Evolutionary conservation across 768 basidiomycete genomes (phyloP), one percentile per base, ranked within the genome.

Genomic region (Hericium coralloides): DNA sequence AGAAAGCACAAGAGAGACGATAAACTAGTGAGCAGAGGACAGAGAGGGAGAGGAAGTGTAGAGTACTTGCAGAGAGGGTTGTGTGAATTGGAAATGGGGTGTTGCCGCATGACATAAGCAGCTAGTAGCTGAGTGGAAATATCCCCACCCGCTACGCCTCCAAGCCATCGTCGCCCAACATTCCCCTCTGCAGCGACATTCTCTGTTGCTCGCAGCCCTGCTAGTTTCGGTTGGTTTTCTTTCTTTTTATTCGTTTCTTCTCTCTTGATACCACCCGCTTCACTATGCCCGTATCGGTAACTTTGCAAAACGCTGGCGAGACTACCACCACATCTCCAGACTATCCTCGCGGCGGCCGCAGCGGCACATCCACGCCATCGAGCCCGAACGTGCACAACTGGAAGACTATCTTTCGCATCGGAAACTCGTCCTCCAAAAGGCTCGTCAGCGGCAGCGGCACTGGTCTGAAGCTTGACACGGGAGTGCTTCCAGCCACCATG

Each of bases 361-460:
- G 54, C 55, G 55, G 37, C 39, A 55, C 61, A 39, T 60, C 64
- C 7, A 53, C 63, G 56, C 55, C 61, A 3, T 57, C 59, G 2
- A 56, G 65, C 47, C 67, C 55, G 60, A 4, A 64, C 62, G 2
- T 52, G 63, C 47, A 66, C 75, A 53, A 15, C 7, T 91, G 89
- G 89, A 89, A 84, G 70, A 82, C 85, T 20, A 78, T 89, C 59
- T 84, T 91, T 73, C 82, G 87, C 59, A 74, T 89, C 57, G 82
- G 74, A 39, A 85, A 75, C 64, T 69, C 76, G 36, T 85, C 86
- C 8, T 80, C 81, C 51, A 85, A 80, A 74, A 89, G 83, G 71
- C 70, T 76, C 37, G 61, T 73, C 22, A 58, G 26, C 53, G 49
- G 55, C 39, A 74, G 72, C 60, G 66, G 68, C 39, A 66, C 81